Evolutionary conservation across 176 grass and related monocot genomes (phyloP).

Genomic region (Eremochloa ophiuroides): DNA sequence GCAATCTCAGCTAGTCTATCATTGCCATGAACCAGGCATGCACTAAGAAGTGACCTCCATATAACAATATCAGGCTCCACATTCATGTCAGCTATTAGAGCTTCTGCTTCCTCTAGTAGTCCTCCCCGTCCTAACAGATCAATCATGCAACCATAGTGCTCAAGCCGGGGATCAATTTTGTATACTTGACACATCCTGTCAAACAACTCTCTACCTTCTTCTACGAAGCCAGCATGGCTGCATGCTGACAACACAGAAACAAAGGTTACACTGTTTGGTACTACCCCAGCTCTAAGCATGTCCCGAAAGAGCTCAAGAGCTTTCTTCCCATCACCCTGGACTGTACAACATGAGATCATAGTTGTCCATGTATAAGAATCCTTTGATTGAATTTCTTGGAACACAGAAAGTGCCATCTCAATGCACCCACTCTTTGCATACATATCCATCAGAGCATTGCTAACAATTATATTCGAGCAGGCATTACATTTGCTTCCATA

Average conservation of each 20-base stretch:
- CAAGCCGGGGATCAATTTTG: constrained; percentile 33
- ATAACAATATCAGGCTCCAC: constrained; percentile 57
- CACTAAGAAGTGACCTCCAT: constrained; percentile 68
- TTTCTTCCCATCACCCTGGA: constrained; percentile 47
- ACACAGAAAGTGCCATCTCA: constrained; percentile 37
- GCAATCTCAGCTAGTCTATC: constrained; percentile 57
- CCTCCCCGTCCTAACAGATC: constrained; percentile 71
- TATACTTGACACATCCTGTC: constrained; percentile 32
- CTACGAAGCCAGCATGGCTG: constrained; percentile 53
- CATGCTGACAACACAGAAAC: constrained; percentile 57
- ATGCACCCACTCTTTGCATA: constrained; percentile 63
- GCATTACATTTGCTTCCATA: constrained; percentile 43
- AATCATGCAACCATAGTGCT: constrained; percentile 74
- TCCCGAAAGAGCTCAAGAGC: constrained; percentile 48
- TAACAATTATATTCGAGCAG: constrained; percentile 29
- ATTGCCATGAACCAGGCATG: constrained; percentile 60
- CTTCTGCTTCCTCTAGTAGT: constrained; percentile 48
- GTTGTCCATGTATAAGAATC: constrained; percentile 69
- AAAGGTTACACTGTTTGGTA: constrained; percentile 57
- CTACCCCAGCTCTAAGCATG: constrained; percentile 42
- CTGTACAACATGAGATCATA: constrained; percentile 60
- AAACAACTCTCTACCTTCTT: constrained; percentile 56
- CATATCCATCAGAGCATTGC: constrained; percentile 71
- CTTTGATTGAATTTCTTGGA: constrained; percentile 43
- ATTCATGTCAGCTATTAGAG: constrained; percentile 50